These are phyloP conservation scores for Arthrobotrys iridis DNA, from an alignment of 2,329 filamentous ascomycete genomes.

Conservation along the genomic window DNA sequence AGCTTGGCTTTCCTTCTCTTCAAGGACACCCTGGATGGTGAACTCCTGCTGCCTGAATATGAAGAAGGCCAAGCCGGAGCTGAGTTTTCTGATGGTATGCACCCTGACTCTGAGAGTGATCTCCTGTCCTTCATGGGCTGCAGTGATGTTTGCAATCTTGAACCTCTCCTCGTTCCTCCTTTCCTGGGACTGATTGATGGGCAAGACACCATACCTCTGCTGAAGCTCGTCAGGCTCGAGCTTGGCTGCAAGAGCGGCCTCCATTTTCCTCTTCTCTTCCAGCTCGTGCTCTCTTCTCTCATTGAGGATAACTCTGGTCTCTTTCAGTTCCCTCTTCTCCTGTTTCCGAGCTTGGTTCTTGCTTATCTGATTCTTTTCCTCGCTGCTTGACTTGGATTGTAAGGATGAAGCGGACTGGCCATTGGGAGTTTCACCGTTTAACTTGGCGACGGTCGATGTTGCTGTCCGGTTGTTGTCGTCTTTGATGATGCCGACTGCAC, in stretches of 20 bases:
- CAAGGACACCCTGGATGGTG: constrained; percentile 85
- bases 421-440: constrained; percentile 40
- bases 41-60: constrained; percentile 84
- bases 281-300: constrained; percentile 64
- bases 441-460: constrained; percentile 14
- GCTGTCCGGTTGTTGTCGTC: constrained; percentile 14
- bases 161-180: constrained; percentile 64
- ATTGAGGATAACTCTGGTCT: constrained; percentile 56
- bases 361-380: constrained; percentile 59
- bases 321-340: constrained; percentile 61
- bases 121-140: constrained; percentile 68
- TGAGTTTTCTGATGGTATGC: constrained; percentile 82
- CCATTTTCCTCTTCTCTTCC: constrained; percentile 62
- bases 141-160: constrained; percentile 66
- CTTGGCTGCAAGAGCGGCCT: constrained; percentile 66
- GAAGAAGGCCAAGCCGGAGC: constrained; percentile 82
- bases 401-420: constrained; percentile 42
- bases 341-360: constrained; percentile 63
- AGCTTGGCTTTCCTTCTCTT: constrained; percentile 67
- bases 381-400: constrained; percentile 37
- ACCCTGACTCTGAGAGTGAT: constrained; percentile 76
- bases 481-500: constrained; percentile 2
- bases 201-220: constrained; percentile 81
- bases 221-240: constrained; percentile 72
- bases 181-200: constrained; percentile 68